Percentiles rank a stretch among this genome's conserved stretches.
Evolutionary conservation across 139 green algal species (phyloP).

Genomic region (Parachlorella kessleri): DNA sequence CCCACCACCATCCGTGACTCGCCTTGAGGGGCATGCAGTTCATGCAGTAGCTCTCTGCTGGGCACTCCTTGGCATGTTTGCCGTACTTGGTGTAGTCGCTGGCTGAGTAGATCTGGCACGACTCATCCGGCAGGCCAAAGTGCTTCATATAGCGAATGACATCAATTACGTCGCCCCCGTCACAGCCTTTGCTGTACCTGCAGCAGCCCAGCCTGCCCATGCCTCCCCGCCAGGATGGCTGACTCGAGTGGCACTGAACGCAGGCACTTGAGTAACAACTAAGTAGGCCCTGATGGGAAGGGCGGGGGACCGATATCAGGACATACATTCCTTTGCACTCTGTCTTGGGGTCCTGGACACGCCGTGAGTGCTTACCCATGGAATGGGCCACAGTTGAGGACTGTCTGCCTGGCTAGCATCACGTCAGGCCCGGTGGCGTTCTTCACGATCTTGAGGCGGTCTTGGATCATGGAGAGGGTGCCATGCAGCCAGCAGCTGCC

Average conservation of each 20-base stretch:
- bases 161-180: conserved; percentile 64
- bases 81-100: conserved; percentile 58
- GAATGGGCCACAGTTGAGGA: conserved; percentile 66
- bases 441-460: conserved; percentile 66
- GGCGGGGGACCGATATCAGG: no score
- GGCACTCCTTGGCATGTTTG: conserved; percentile 46
- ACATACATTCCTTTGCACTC: not conserved
- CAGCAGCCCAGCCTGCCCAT: not conserved
- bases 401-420: conserved; percentile 56
- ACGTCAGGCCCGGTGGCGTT: conserved; percentile 53
- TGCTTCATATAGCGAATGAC: conserved; percentile 60
- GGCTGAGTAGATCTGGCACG: conserved; percentile 47
- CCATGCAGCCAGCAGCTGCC: conserved; percentile 66
- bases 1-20: no score
- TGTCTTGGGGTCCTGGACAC: not conserved
- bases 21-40: conserved; percentile 63
- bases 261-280: not conserved
- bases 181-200: conserved; percentile 49
- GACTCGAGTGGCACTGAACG: not conserved
- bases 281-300: not conserved
- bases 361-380: conserved; percentile 28
- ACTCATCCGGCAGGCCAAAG: conserved; percentile 63
- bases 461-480: conserved; percentile 56
- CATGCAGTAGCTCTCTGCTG: conserved; percentile 43
- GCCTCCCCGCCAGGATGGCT: not conserved